Evolutionary conservation across 768 basidiomycete genomes (phyloP).

Genomic region (Russula foetens): DNA sequence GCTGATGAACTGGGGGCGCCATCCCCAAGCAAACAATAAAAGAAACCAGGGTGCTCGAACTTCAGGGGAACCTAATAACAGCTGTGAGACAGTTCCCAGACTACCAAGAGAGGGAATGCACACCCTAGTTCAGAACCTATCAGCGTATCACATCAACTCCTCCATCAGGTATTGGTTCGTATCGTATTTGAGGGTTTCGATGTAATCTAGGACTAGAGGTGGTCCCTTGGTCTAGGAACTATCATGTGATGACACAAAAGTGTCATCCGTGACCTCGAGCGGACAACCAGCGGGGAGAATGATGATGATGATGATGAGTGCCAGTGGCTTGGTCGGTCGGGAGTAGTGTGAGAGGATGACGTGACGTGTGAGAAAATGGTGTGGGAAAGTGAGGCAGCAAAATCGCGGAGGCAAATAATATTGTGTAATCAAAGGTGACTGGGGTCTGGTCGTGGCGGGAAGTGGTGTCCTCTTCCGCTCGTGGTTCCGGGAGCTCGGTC

Average conservation of each 20-base stretch:
- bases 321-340: no score
- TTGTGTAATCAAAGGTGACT: not conserved
- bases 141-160: not conserved
- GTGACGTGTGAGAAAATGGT: not conserved
- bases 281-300: not conserved
- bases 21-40: not conserved
- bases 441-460: constrained; percentile 1
- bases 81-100: not conserved
- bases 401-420: not conserved
- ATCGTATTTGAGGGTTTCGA: not conserved
- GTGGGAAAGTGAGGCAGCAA: no score
- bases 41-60: not conserved
- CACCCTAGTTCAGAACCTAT: not conserved
- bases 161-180: not conserved
- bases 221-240: not conserved
- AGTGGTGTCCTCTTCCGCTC: constrained; percentile 4
- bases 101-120: not conserved
- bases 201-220: not conserved
- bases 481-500: constrained; percentile 6
- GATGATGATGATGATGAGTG: no score
- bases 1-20: not conserved
- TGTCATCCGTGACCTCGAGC: not conserved
- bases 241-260: not conserved
- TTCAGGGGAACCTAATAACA: not conserved
- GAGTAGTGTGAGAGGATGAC: no score